Evolutionary conservation across 768 basidiomycete species (phyloP), one percentile per base, ranked within the genome.

Genomic region (Termitomyces sp.): DNA sequence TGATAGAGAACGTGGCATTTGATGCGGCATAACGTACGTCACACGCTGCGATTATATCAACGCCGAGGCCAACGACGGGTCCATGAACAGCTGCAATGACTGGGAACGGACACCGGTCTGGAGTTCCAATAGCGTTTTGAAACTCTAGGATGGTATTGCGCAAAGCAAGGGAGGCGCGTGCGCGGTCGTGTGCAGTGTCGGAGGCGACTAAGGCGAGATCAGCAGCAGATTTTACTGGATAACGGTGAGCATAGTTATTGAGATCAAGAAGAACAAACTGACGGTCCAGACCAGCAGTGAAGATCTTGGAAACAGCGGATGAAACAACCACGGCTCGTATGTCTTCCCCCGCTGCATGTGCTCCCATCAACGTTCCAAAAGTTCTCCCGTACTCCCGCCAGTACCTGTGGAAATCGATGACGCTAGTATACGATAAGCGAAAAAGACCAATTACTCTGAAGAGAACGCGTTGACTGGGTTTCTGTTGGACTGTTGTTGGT

Each of bases 271-370:
- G 12, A n/a, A 20, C 18, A 3, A n/a, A 70, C 78, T 33, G 63
- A 91, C 93, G 68, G 69, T 96, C 94, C 6, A 96, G 71, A 0
- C 95, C 94, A 1, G 91, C 93, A 0, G 88, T 89, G 69, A 93
- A 96, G 4, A 84, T 70, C 69, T 89, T 92, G 0, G 86, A 83
- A 2, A 88, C 67, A 2, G 74, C 75, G 0, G 91, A 93, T 0
- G 87, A 84, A 0, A 96, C 72, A 0, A 96, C 89, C 5, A 91
- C 77, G 3, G 77, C 88, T 18, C 90, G 82, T 1, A 93, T 82
- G 33, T 86, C 82, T 28, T 73, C 67, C 2, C 54, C 81, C 0
- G 61, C 35, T 13, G 44, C 60, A 28, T 64, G 59, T 67, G 73
- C 85, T 70, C 58, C 69, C 6, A 63, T 74, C 61, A 94, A 75